Conservation (phyloP, 2,329 filamentous ascomycete genomes). For the Fusarium sp. region DNA sequence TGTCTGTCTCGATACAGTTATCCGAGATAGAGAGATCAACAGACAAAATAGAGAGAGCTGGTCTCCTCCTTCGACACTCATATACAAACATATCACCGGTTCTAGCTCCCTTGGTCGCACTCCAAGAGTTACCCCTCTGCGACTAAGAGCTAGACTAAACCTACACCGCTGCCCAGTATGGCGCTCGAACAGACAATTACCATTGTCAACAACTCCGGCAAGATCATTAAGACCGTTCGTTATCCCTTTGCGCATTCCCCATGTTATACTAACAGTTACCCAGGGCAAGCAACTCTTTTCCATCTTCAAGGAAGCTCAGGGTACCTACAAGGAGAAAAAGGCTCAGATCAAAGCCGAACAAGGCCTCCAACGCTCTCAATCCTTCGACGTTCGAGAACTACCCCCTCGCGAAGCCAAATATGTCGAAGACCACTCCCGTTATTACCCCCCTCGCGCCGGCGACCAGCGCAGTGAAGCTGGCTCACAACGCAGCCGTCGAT, state of each 20-base stretch:
- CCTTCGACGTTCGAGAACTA: slow-evolving; percentile 57
- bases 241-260: neutral
- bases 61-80: slow-evolving; percentile 37
- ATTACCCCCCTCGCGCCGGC: slow-evolving; percentile 55
- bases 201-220: slow-evolving; percentile 91
- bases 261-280: slow-evolving; percentile 28
- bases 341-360: slow-evolving; percentile 81
- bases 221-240: slow-evolving; percentile 89
- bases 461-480: slow-evolving; percentile 57
- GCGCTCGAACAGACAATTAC: slow-evolving; percentile 80
- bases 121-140: slow-evolving; percentile 4
- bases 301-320: slow-evolving; percentile 93
- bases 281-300: slow-evolving; percentile 91
- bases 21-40: slow-evolving; percentile 22
- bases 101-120: slow-evolving; percentile 11
- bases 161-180: slow-evolving; percentile 54
- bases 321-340: slow-evolving; percentile 90
- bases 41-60: slow-evolving; percentile 45
- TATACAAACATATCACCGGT: slow-evolving; percentile 3
- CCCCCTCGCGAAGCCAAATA: slow-evolving; percentile 40
- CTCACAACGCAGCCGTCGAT: slow-evolving; percentile 61
- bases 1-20: slow-evolving; percentile 21
- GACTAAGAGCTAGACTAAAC: slow-evolving; percentile 25
- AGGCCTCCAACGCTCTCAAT: slow-evolving; percentile 73
- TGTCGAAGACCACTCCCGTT: slow-evolving; percentile 54